A percentile compares a stretch with the other conserved stretches of the same genome.
Conservation (phyloP, 225 moss, liverwort and hornwort genomes). For the Pleurozium schreberi region DNA sequence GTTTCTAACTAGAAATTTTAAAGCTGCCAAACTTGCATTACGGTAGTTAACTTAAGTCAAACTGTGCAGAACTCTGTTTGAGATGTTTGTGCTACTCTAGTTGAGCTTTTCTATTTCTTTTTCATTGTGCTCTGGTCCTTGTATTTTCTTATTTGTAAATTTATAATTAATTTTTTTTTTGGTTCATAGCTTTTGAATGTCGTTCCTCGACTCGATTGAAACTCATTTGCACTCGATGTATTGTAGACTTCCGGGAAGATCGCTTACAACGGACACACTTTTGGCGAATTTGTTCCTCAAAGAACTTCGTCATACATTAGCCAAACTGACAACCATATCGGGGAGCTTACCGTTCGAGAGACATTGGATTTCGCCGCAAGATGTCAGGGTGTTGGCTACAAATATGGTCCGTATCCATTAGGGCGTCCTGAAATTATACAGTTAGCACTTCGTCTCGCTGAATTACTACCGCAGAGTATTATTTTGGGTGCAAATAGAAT, state of each 20-base stretch:
- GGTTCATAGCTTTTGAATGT: not conserved
- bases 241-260: conserved; percentile 40
- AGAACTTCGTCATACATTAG: conserved; percentile 71
- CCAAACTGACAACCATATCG: conserved; percentile 77
- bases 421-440: not conserved
- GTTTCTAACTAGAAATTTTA: not conserved
- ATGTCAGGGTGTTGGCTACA: conserved; percentile 79
- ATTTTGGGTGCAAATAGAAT: not conserved
- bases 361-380: conserved; percentile 79
- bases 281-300: conserved; percentile 68
- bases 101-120: not conserved
- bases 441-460: not conserved
- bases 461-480: not conserved
- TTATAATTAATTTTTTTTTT: no score
- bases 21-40: not conserved
- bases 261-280: conserved; percentile 60
- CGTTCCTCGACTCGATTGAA: not conserved
- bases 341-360: conserved; percentile 88
- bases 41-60: not conserved
- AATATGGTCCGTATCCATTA: conserved; percentile 20
- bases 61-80: not conserved
- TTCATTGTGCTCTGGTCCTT: not conserved
- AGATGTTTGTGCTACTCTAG: not conserved
- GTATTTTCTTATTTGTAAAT: not conserved
- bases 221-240: not conserved